phyloP scores from a whole-genome alignment of 2,329 filamentous ascomycete species.

The Coniochaeta ligniaria region DNA sequence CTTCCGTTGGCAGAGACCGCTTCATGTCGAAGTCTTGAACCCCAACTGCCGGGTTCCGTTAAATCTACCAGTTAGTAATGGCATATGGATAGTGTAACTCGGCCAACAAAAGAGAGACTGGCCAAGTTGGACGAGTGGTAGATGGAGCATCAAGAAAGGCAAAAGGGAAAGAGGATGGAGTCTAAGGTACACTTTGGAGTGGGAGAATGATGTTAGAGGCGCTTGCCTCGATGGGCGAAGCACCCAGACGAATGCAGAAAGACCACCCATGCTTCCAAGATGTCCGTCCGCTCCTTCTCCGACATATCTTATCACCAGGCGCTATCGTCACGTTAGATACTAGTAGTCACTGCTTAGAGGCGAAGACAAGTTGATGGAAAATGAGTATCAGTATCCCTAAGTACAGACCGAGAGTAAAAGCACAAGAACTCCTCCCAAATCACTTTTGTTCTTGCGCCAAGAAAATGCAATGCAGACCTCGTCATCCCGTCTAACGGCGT shows the following conservation, averaged over 20 bases:
- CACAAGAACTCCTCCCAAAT: slow-evolving; percentile 12
- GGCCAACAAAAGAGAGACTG: slow-evolving; percentile 2
- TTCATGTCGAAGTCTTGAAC: background rate
- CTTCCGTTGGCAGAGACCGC: background rate
- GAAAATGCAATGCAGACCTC: slow-evolving; percentile 43
- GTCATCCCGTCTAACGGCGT: slow-evolving; percentile 37
- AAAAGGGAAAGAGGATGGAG: background rate
- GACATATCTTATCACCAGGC: no score
- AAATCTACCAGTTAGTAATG: background rate
- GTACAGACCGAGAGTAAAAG: slow-evolving; percentile 8
- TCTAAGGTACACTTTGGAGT: background rate
- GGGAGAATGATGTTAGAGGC: background rate
- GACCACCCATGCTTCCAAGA: background rate
- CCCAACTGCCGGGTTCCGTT: background rate
- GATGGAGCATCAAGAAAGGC: background rate
- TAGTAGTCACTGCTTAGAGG: background rate
- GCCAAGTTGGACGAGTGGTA: background rate
- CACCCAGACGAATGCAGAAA: background rate
- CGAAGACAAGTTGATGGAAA: background rate
- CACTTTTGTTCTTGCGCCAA: slow-evolving; percentile 35
- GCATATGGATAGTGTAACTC: background rate
- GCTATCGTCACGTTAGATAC: background rate
- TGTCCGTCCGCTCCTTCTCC: background rate
- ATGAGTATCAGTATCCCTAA: background rate
- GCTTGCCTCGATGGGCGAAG: background rate